Conservation (phyloP, 768 basidiomycete genomes). For the Russula foetens region DNA sequence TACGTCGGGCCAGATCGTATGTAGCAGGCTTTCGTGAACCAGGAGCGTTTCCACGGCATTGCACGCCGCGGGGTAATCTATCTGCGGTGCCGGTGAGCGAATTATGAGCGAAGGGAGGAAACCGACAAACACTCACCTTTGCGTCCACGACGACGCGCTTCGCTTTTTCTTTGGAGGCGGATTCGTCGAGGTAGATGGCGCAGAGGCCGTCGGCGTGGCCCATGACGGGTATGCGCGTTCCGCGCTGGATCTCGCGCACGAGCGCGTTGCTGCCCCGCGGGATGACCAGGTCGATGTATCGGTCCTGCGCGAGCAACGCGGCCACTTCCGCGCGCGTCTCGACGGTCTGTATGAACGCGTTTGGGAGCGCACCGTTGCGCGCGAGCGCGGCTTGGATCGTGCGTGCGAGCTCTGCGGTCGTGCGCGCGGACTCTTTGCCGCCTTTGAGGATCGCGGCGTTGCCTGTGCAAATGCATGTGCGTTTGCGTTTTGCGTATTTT, state of each 20-base stretch:
- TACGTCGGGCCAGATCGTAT: conserved; percentile 74
- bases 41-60: conserved; percentile 89
- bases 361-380: conserved; percentile 56
- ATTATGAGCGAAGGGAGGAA: neutral
- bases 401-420: conserved; percentile 65
- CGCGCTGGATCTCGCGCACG: conserved; percentile 81
- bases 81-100: conserved; percentile 37
- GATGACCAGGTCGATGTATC: conserved; percentile 94
- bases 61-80: conserved; percentile 92
- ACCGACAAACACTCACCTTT: conserved; percentile 49
- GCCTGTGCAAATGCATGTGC: conserved; percentile 37
- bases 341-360: conserved; percentile 82
- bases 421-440: conserved; percentile 88
- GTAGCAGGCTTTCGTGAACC: conserved; percentile 64
- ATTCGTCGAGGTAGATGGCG: conserved; percentile 79
- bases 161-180: conserved; percentile 73
- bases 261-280: conserved; percentile 91
- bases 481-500: conserved; percentile 24
- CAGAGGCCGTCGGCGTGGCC: conserved; percentile 98
- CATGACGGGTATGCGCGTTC: conserved; percentile 94
- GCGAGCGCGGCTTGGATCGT: conserved; percentile 74
- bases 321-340: conserved; percentile 90
- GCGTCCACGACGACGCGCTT: conserved; percentile 79
- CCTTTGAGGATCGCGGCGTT: conserved; percentile 97
- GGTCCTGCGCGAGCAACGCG: conserved; percentile 75